phyloP scores from a whole-genome alignment of 345 rosid species.

The Sisymbrium altissimum region DNA sequence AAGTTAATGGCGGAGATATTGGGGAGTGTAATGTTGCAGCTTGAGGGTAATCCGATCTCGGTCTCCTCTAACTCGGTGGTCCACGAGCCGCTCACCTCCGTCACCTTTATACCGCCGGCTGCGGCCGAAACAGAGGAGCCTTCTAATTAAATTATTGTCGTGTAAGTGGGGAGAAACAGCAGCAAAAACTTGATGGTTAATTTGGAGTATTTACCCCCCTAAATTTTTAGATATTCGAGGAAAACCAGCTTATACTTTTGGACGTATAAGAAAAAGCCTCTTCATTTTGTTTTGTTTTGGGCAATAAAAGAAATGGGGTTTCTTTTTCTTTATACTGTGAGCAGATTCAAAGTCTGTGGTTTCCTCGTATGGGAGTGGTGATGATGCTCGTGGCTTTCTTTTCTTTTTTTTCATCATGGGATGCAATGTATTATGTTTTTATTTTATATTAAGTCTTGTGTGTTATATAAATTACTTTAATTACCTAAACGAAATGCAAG shows the following conservation, averaged over 20 bases:
- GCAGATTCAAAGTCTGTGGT: neutral
- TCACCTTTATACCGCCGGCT: slow-evolving; percentile 50
- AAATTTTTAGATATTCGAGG: slow-evolving; percentile 15
- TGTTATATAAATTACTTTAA: neutral
- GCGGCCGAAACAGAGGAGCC: slow-evolving; percentile 27
- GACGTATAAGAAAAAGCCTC: neutral
- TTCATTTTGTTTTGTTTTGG: neutral
- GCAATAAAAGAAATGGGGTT: neutral
- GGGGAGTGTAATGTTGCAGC: slow-evolving; percentile 80
- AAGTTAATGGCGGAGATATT: slow-evolving; percentile 62
- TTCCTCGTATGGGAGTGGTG: slow-evolving; percentile 22
- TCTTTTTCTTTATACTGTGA: neutral
- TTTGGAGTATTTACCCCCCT: slow-evolving; percentile 1
- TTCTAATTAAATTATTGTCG: neutral
- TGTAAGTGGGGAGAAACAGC: slow-evolving; percentile 12
- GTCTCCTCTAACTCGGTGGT: slow-evolving; percentile 81
- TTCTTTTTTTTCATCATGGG: neutral
- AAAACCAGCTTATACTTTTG: neutral
- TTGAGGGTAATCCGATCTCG: slow-evolving; percentile 67
- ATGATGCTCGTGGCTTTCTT: slow-evolving; percentile 2
- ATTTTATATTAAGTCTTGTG: neutral
- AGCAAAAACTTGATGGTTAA: slow-evolving; percentile 1
- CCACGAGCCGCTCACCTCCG: slow-evolving; percentile 79
- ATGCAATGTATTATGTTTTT: neutral
- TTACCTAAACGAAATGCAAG: too few species aligned